phyloP scores from a whole-genome alignment of 2,329 filamentous ascomycete species.

The Fusarium compactum region DNA sequence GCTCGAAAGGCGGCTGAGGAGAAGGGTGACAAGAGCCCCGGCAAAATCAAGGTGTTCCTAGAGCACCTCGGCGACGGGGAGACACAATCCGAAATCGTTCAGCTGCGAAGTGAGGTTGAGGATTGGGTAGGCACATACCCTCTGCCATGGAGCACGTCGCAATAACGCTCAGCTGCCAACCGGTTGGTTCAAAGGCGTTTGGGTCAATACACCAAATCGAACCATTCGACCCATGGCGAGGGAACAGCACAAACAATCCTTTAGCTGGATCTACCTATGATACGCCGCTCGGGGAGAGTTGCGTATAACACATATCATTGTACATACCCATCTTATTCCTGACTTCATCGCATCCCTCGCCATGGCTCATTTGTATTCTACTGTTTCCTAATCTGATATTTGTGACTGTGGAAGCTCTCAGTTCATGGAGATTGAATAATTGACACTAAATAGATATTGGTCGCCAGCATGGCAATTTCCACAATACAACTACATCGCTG shows the following conservation, averaged over 20 bases:
- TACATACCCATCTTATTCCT: neutral
- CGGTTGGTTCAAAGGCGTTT: neutral
- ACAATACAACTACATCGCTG: neutral
- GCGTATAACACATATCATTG: neutral
- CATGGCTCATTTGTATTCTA: conserved; percentile 1
- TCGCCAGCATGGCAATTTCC: neutral
- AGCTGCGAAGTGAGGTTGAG: conserved; percentile 79
- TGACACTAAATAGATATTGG: conserved; percentile 7
- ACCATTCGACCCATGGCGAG: neutral
- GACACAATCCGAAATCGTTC: conserved; percentile 76
- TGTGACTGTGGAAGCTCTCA: neutral
- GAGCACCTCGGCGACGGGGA: conserved; percentile 76
- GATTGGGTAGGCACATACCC: conserved; percentile 83
- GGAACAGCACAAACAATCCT: neutral
- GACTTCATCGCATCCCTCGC: neutral
- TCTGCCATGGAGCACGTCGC: conserved; percentile 71
- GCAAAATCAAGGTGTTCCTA: conserved; percentile 74
- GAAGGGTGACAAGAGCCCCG: conserved; percentile 73
- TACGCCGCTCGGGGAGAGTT: neutral
- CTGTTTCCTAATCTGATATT: neutral
- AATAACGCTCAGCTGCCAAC: conserved; percentile 34
- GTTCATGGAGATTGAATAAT: conserved; percentile 3
- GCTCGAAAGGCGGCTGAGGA: conserved; percentile 77
- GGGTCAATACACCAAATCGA: conserved; percentile 1
- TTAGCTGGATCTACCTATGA: neutral